Base-by-base conservation (phyloP, 352 stramenopile genomes). In the Pythium utonaiense region DNA sequence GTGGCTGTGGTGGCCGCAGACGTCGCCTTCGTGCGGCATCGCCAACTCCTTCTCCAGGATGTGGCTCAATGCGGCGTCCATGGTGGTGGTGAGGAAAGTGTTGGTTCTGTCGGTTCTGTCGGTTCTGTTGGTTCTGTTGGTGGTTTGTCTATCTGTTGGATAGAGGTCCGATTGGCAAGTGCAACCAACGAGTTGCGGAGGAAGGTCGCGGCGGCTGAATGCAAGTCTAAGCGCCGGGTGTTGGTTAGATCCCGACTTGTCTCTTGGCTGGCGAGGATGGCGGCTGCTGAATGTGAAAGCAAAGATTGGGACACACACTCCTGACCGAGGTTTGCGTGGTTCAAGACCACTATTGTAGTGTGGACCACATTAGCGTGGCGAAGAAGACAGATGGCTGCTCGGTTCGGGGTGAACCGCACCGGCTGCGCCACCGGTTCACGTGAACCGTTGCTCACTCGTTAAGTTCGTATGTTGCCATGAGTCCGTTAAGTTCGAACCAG, bases 251-350 rank as follows among this genome's bases (percentile, higher is more conserved):
- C 38, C 38, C 38, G 38, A 45, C 38, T 45, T 45, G 38, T 45
- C 28, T 30, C 48, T 54, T 40, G 48, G 25, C 17, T 22, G 47
- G n/a, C n/a, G 24, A 28, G 47, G 28, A 40, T 53, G 42, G 44
- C 12, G 44, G 24, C 25, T 52, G 45, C 12, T 45, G 38, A 45
- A 34, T 30, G 53, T n/a, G 40, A 36, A 24, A 45, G 19, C 42
- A 60, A 65, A 60, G 50, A 60, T 59, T 51, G 24, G n/a, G 59
- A 66, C 59, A 57, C 52, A 60, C 59, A 66, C 51, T 66, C 51
- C 48, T 21, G 30, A 45, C 19, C 27, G 53, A 56, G 14, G 45
- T 52, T 17, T 34, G 27, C 10, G n/a, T 52, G 5, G 22, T 33
- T 52, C 13, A 21, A 34, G 19, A 9, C 13, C 5, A 14, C 44